Base-by-base conservation (phyloP, 2,329 filamentous ascomycete genomes). In the Diplodia seriata region DNA sequence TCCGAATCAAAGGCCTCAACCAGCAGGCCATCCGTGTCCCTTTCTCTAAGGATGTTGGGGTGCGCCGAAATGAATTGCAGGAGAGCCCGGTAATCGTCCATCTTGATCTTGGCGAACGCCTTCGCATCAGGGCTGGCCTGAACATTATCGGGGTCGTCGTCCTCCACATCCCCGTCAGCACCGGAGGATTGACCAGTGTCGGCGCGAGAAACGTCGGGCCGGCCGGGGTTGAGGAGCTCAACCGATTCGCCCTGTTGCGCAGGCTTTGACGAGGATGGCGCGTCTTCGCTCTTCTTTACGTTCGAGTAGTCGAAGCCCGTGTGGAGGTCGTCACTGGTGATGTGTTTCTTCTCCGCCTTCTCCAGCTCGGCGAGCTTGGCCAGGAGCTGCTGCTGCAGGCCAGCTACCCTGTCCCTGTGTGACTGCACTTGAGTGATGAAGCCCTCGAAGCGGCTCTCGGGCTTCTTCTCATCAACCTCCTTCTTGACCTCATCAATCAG, bases 401-500 rank as follows among this genome's bases (percentile, higher is more conserved):
- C 87, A 70, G 89, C 83, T 53, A 99, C 91, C 80, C 97, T 94
- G 56, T 83, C 82, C 76, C 91, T 85, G 77, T 99, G 94, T 43
- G 84, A 86, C 70, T 88, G 86, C 18, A 98, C 87, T 74, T 95
- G 94, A 57, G 86, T 85, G 33, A 96, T 84, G 83, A 96, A 97
- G 64, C 86, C 90, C 57, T 86, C 84, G 76, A 91, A 93, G 62
- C 91, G 83, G 57, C 78, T 87, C 23, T 86, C 84, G 0, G 86
- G 85, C 70, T 90, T 88, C 79, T 91, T 91, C 76, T 93, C 91
- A 67, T 94, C 91, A 43, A 97, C 84, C 62, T 91, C 88, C 72
- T 92, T 89, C 80, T 97, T 97, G 51, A 98, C 93, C 79, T 97
- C 91, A 75, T 99, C 95, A 23, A 98, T 86, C 74, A 99, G 81